Evolutionary conservation across 169 alveolate species (phyloP), one percentile per base, ranked within the genome.

Genomic region (Plasmodium vinckei): DNA sequence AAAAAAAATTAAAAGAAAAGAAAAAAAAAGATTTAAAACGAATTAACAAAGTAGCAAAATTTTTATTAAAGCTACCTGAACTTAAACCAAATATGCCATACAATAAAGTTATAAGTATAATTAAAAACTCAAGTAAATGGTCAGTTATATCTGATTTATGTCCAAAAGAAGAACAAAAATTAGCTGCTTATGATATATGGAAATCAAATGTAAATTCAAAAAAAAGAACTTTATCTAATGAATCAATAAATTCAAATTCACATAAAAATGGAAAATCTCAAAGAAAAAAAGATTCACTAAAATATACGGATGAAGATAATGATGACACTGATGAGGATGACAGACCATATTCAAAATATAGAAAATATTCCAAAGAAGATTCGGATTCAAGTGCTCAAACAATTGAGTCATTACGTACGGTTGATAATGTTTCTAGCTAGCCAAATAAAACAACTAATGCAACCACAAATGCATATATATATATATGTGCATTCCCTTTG

Each of bases 11-110:
- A 53, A 79, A 65, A 79, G 72, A 79, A 65, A 79, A 79, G 42
- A 79, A 79, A 67, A 79, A 67, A 53, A 79, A 67, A 51, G 42
- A 79, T 19, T 6, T 49, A 10, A 79, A 79, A 42, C 79, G 67
- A 33, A 79, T 79, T 79, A 65, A 79, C 61, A 79, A 79, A 56
- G 89, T 79, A 53, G 89, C 89, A 15, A 79, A 79, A 79, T 79
- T 51, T 23, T 56, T 79, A 44, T 44, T 71, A 12, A 79, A 79
- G 67, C 13, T 53, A 9, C 68, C 89, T 13, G 89, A 79, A 64
- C 89, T 79, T 79, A 79, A 65, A 79, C 64, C 82, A 9, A 49
- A 19, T 57, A 79, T 79, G 89, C 5, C 89, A 54, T 79, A 51
- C 44, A 33, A 47, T 27, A 79, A 65, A 67, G 89, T 79, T 21